Conservation (phyloP, 306 rosid species). For the Parietaria judaica region DNA sequence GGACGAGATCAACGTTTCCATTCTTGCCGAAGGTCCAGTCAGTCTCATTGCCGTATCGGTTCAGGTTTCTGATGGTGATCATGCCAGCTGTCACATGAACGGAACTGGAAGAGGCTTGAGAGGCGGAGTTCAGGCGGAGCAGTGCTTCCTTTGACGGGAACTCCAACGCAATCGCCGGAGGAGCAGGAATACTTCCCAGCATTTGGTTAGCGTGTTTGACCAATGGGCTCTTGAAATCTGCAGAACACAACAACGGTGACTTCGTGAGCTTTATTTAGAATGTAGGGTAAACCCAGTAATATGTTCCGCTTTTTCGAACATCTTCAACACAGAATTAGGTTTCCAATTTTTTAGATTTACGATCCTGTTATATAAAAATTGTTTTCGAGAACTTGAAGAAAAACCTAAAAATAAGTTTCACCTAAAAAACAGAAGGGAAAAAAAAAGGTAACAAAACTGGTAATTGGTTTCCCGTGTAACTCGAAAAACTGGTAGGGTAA, state of each 20-base stretch:
- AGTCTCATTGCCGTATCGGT: constrained; percentile 39
- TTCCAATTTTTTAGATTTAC: too few relatives aligned
- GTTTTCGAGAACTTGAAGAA: too few relatives aligned
- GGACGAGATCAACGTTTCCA: constrained; percentile 35
- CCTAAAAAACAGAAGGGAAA: too few relatives aligned
- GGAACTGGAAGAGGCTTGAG: constrained; percentile 52
- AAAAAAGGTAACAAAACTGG: too few relatives aligned
- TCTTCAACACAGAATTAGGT: too few relatives aligned
- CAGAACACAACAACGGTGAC: background rate
- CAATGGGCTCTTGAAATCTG: constrained; percentile 44
- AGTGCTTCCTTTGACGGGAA: constrained; percentile 55
- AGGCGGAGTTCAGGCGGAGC: constrained; percentile 34
- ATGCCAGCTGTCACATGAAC: constrained; percentile 70
- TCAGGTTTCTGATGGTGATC: constrained; percentile 55
- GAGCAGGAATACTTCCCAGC: constrained; percentile 66
- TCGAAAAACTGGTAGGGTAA: background rate
- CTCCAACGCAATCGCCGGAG: constrained; percentile 79
- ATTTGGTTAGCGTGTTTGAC: constrained; percentile 40
- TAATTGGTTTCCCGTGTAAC: too few relatives aligned
- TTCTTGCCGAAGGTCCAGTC: constrained; percentile 56
- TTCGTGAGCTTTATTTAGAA: too few relatives aligned
- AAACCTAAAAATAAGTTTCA: too few relatives aligned
- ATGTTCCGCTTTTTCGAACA: too few relatives aligned
- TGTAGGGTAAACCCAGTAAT: too few relatives aligned
- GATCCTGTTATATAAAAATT: too few relatives aligned